These are phyloP conservation scores for Ustilago sp. DNA, from an alignment of 1,284 basidiomycete species.

Conservation along the genomic window DNA sequence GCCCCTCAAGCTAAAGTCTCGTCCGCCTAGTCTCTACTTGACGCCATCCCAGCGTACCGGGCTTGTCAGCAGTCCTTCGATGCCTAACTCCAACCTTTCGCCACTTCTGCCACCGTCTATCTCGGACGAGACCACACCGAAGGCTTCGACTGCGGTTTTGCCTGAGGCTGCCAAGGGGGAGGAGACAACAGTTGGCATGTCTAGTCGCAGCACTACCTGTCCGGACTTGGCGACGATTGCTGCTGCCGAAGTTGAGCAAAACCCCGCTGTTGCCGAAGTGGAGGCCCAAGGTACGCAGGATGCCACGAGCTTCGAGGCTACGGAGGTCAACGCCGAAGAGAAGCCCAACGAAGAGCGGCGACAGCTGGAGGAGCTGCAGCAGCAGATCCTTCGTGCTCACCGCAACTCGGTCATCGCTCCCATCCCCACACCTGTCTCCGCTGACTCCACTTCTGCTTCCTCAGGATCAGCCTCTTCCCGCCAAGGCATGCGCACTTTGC, in stretches of 20 bases:
- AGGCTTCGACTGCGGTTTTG: conserved; percentile 9
- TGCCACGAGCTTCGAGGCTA: not conserved
- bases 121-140: conserved; percentile 29
- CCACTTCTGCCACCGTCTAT: conserved; percentile 18
- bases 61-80: conserved; percentile 38
- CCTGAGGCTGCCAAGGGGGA: conserved; percentile 18
- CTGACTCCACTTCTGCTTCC: conserved; percentile 17
- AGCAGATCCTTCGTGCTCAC: conserved; percentile 43
- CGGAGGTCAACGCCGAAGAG: conserved; percentile 2
- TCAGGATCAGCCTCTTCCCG: conserved; percentile 25
- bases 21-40: conserved; percentile 61
- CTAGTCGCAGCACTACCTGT: conserved; percentile 41
- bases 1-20: conserved; percentile 63
- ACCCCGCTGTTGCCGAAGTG: not conserved
- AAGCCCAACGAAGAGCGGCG: conserved; percentile 32
- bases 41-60: conserved; percentile 33
- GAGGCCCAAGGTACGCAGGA: not conserved
- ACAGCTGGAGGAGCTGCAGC: conserved; percentile 40
- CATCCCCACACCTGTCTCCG: conserved; percentile 7
- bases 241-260: not conserved
- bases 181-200: conserved; percentile 7
- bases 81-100: conserved; percentile 41
- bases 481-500: conserved; percentile 61
- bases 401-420: conserved; percentile 38
- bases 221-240: conserved; percentile 21